Conservation (phyloP, 2,329 filamentous ascomycete genomes). For the Penicillium sp. region DNA sequence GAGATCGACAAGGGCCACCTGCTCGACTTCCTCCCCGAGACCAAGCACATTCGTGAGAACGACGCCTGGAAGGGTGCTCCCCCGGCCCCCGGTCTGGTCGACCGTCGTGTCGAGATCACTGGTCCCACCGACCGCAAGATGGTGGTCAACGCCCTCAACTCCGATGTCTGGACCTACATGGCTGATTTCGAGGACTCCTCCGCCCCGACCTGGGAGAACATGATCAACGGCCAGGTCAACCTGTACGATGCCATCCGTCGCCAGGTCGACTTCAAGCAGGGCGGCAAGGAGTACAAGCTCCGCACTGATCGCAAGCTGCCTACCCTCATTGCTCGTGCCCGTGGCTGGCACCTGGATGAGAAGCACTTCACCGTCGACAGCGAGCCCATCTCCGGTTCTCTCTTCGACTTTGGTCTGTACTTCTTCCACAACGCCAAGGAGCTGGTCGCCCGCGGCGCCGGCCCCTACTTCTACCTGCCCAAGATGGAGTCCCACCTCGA, state of each 20-base stretch:
- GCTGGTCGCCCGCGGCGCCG: slow-evolving; percentile 77
- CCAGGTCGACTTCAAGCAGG: slow-evolving; percentile 95
- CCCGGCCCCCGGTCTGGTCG: slow-evolving; percentile 87
- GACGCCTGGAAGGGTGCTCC: slow-evolving; percentile 89
- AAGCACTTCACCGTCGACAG: slow-evolving; percentile 97
- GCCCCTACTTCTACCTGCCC: slow-evolving; percentile 96
- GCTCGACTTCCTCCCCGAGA: slow-evolving; percentile 94
- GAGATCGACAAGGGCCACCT: slow-evolving; percentile 88
- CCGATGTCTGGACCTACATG: slow-evolving; percentile 98
- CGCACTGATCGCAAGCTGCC: slow-evolving; percentile 84
- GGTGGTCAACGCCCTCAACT: slow-evolving; percentile 96
- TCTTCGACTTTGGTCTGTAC: slow-evolving; percentile 98
- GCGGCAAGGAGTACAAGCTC: slow-evolving; percentile 95
- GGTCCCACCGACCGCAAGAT: slow-evolving; percentile 98
- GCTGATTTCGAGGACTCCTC: slow-evolving; percentile 97
- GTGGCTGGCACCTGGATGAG: slow-evolving; percentile 98
- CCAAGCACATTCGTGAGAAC: slow-evolving; percentile 91
- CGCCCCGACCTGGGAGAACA: slow-evolving; percentile 98
- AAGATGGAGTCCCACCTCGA: slow-evolving; percentile 99
- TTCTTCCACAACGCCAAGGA: slow-evolving; percentile 98
- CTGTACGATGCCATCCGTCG: slow-evolving; percentile 93
- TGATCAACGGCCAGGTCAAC: slow-evolving; percentile 98
- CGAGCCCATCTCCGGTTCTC: slow-evolving; percentile 85
- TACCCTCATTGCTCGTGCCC: slow-evolving; percentile 89
- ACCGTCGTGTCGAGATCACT: slow-evolving; percentile 95